A percentile compares a stretch with the other conserved stretches of the same genome.
These are phyloP conservation scores for Xylariaceae sp. DNA, from an alignment of 2,329 filamentous ascomycete genomes.

Conservation along the genomic window DNA sequence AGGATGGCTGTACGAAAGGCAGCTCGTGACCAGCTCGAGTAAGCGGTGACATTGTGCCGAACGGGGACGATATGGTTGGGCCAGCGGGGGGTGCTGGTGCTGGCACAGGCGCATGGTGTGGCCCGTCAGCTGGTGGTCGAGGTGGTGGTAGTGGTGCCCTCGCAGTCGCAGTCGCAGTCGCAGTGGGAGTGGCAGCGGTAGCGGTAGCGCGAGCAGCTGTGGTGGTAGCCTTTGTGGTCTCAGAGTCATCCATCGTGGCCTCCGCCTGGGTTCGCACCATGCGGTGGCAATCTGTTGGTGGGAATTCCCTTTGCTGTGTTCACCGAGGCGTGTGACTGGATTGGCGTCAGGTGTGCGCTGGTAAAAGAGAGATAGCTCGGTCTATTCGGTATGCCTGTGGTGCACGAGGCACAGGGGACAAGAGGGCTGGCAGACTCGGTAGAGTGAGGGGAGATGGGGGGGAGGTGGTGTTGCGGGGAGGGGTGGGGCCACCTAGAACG, in stretches of 20 bases:
- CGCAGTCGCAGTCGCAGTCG: conserved; percentile 9
- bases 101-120: conserved; percentile 21
- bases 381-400: conserved; percentile 14
- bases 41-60: conserved; percentile 32
- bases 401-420: conserved; percentile 20
- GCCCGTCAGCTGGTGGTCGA: conserved; percentile 26
- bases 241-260: conserved; percentile 35
- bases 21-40: conserved; percentile 53
- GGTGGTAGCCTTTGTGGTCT: conserved; percentile 29
- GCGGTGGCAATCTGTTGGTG: conserved; percentile 16
- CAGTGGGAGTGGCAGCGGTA: not conserved
- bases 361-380: conserved; percentile 27
- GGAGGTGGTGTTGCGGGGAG: not conserved
- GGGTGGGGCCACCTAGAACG: not conserved
- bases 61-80: conserved; percentile 19
- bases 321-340: conserved; percentile 27
- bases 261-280: conserved; percentile 16
- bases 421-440: not conserved
- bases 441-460: not conserved
- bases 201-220: conserved; percentile 11
- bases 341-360: conserved; percentile 25
- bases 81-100: conserved; percentile 27
- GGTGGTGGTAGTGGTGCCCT: not conserved
- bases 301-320: conserved; percentile 16
- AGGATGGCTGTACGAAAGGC: conserved; percentile 65